Conservation (phyloP, 495 filamentous ascomycete genomes). For the Annulohypoxylon bovei region DNA sequence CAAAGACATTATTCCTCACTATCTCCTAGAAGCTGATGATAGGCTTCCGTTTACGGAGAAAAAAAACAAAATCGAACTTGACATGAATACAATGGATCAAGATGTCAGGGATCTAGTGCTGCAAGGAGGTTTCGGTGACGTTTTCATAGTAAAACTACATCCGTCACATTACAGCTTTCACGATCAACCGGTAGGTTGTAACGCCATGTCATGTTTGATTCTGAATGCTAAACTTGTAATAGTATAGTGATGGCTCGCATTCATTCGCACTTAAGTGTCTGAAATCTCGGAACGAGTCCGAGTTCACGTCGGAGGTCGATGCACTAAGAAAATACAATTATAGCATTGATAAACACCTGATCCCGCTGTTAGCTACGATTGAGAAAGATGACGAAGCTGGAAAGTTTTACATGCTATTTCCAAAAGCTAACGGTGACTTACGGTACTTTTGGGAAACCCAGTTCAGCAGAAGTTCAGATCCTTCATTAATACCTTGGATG, state of each 20-base stretch:
- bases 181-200: background rate
- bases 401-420: constrained; percentile 26
- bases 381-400: constrained; percentile 2
- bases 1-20: constrained; percentile 6
- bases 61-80: background rate
- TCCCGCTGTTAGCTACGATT: constrained; percentile 24
- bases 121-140: constrained; percentile 23
- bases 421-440: constrained; percentile 27
- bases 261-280: constrained; percentile 23
- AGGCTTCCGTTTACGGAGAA: constrained; percentile 13
- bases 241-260: constrained; percentile 14
- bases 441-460: constrained; percentile 12
- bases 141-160: constrained; percentile 23
- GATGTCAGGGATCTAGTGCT: background rate
- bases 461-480: background rate
- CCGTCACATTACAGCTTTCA: constrained; percentile 8
- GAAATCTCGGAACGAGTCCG: background rate
- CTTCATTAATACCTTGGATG: constrained; percentile 8
- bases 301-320: constrained; percentile 27
- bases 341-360: constrained; percentile 17
- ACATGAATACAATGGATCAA: constrained; percentile 1
- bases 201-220: background rate
- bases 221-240: background rate
- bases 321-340: constrained; percentile 23
- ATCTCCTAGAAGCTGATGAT: constrained; percentile 12